phyloP scores from a whole-genome alignment of 192 early-diverging fungal genomes.

The Coemansia umbellata region DNA sequence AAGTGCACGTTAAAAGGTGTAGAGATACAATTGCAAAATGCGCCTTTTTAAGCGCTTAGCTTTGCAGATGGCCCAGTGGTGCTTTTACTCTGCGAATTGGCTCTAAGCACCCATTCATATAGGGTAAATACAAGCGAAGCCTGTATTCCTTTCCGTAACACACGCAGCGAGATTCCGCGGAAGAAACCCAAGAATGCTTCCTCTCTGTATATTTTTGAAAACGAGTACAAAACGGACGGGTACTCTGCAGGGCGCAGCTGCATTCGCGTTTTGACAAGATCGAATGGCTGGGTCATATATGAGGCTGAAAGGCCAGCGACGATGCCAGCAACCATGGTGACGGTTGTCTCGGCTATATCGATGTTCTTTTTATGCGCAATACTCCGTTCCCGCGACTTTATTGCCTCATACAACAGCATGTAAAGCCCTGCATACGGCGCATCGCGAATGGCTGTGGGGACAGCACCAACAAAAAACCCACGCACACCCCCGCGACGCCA shows the following conservation, averaged over 20 bases:
- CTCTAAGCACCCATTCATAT: constrained; percentile 67
- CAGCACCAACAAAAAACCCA: constrained; percentile 83
- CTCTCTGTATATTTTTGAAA: constrained; percentile 55
- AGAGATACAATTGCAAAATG: too few species aligned
- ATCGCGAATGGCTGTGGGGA: constrained; percentile 84
- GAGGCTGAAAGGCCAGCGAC: constrained; percentile 71
- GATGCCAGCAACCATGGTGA: constrained; percentile 63
- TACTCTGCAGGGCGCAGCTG: constrained; percentile 80
- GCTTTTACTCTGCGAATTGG: constrained; percentile 1
- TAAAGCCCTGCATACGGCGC: constrained; percentile 90
- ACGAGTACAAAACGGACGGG: constrained; percentile 36
- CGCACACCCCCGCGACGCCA: constrained; percentile 62
- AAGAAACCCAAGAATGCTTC: constrained; percentile 79
- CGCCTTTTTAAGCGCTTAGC: constrained; percentile 6
- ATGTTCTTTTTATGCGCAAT: constrained; percentile 27
- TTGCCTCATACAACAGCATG: constrained; percentile 81
- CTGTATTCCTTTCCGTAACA: constrained; percentile 77
- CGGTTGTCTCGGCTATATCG: constrained; percentile 52
- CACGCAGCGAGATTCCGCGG: constrained; percentile 75
- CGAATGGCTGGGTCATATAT: constrained; percentile 87
- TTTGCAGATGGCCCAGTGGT: constrained; percentile 2
- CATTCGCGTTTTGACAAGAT: constrained; percentile 90
- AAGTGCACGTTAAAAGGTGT: too few species aligned
- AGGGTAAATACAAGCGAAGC: constrained; percentile 89
- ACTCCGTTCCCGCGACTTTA: constrained; percentile 54